Base-by-base conservation (phyloP, 192 early-diverging fungal genomes). In the Mortierella claussenii region DNA sequence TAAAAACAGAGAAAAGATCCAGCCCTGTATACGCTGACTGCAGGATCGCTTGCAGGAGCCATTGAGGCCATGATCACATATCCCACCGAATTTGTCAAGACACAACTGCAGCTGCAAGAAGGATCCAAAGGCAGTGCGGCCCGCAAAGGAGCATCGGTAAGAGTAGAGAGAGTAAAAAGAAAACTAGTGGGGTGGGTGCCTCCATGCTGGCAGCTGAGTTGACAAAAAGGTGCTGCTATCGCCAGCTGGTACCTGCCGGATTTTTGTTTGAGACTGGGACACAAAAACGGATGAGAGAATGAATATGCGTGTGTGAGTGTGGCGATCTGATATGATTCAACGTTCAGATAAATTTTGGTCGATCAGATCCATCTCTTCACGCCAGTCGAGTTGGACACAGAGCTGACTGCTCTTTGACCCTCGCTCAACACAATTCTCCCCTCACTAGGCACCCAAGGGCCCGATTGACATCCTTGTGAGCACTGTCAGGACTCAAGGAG, bases 1-100 rank as follows among this genome's bases (percentile, higher is more conserved):
- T 20, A 30, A 49, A 30, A 53, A 6, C 50, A 69, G 65, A 60
- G 67, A 55, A 78, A 73, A 52, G 78, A 81, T 18, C 74, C 58
- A 17, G 49, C 75, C 7, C 27, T 79, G n/a, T 70, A 83, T 31
- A 95, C 97, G 28, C 73, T 98, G 43, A 28, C 89, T 1, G 94
- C 96, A 1, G 97, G 97, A 3, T 86, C 90, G 4, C 71, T 96
- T 50, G 96, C 96, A 12, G 97, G 97, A 24, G 94, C 89, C 3
- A 86, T 99, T 50, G 97, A 99, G 78, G 95, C 90, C 10, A 89
- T 89, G 3, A 82, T 90, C 9, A 99, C 97, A 23, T 99, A 99
- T 69, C 97, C 97, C 1, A 97, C 95, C 0, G 96, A 97, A 82
- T 95, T 92, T 73, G 89, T 97, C 60, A 99, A 99, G 69, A 99